Base-by-base conservation (phyloP, 2,329 filamentous ascomycete species). In the Verticillium dahliae region DNA sequence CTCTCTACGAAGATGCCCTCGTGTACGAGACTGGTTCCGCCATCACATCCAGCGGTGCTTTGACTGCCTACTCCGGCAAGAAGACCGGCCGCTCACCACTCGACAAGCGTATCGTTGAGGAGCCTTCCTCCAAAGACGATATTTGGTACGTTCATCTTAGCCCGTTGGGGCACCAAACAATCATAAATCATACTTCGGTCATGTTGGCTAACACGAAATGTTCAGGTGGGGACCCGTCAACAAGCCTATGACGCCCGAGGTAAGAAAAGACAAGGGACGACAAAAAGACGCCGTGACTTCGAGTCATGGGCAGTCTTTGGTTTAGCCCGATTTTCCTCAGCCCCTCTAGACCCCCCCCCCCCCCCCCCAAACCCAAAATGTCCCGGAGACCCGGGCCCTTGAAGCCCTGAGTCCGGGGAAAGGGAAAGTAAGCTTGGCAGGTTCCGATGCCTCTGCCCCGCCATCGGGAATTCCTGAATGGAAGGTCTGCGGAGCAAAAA, bases 1-100 rank as follows among this genome's bases (percentile, higher is more conserved):
- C 93, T 62, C 88, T 99, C 67, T 99, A 99, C 83, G 95, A 99
- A 86, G 95, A 99, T 90, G 95, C 95, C 61, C 87, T 99, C 67
- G 92, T 85, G 69, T 99, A 98, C 82, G 95, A 99, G 81, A 95
- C 91, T 62, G 95, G 95, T 72, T 96, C 94, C 61, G 95, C 95
- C 77, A 97, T 99, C 81, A 97, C 95, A 69, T 96, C 93, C 34
- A 91, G 89, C 70, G 95, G 95, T 76, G 95, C 95, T 65, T 83
- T 99, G 73, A 97, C 92, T 66, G 95, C 95, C 73, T 99, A 97
- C 85, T 98, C 95, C 56, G 95, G 95, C 72, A 91, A 92, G 71
- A 99, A 99, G 87, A 99, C 95, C 65, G 95, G 95, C 65, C 92
- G 95, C 68, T 99, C 95, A 65, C 95, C 95, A 31, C 88, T 91